Base-by-base conservation (phyloP, 1,284 basidiomycete species). In the Abortiporus biennis region DNA sequence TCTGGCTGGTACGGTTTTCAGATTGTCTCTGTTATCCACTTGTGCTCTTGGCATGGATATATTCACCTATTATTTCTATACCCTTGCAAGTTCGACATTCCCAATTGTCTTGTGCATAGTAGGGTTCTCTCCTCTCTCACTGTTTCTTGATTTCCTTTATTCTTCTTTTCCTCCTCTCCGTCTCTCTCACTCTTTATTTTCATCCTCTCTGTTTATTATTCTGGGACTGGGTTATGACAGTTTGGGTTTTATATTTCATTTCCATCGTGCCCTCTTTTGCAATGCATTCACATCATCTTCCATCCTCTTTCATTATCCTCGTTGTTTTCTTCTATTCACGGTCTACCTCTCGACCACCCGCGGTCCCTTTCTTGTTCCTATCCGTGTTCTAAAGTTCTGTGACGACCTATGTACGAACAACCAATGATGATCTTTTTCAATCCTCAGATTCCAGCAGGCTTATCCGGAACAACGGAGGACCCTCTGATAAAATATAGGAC, bases 321-420 rank as follows among this genome's bases (percentile, higher is more conserved):
- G 8, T 15, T 37, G 12, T 11, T 21, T 4, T 37, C 36, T 9
- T 35, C 36, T 8, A n/a, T 37, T 37, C 19, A 11, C 36, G 5
- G 9, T n/a, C 9, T 21, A 20, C 36, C 36, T 11, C 36, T 21
- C 36, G 16, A 20, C 36, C 11, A 21, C 21, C 21, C 12, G 15
- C 36, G 8, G 9, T 9, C 17, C 13, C 33, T 35, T 35, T 19
- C 33, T 35, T 16, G 17, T 19, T 37, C 20, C 36, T 8, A 5
- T 6, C 8, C 21, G n/a, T 37, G 17, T 15, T 37, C 36, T 8
- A 9, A 9, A 13, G 8, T 16, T 17, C 12, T 37, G 21, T 37
- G 15, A 37, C 36, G 36, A 37, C 17, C 36, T 13, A 15, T 37
- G 36, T 37, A 37, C 36, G 36, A 37, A 17, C 36, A 13, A 9